These are phyloP conservation scores for Penstemon eatonii DNA, from an alignment of 257 asterid genomes.

Conservation along the genomic window DNA sequence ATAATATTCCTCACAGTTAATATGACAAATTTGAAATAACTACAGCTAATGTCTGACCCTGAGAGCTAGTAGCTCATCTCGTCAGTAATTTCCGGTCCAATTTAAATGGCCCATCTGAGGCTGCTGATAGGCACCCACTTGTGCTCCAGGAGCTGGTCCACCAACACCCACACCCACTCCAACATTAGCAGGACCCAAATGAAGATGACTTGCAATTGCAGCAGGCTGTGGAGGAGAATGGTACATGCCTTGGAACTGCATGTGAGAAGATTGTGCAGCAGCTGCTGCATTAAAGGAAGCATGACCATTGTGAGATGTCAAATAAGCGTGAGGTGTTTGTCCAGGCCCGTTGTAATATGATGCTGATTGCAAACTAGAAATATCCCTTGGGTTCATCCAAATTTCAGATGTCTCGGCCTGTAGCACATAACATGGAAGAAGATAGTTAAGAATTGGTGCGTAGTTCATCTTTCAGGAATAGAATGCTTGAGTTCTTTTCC, in stretches of 20 bases:
- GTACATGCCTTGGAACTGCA: constrained; percentile 88
- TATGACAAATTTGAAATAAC: too few relatives aligned
- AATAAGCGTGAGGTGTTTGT: constrained; percentile 79
- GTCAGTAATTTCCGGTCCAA: constrained; percentile 83
- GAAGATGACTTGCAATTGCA: constrained; percentile 77
- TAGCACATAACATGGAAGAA: neutral
- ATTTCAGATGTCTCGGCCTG: constrained; percentile 97
- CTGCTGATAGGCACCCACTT: constrained; percentile 85
- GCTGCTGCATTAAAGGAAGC: too few relatives aligned
- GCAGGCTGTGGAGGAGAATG: constrained; percentile 59
- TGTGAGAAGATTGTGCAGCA: constrained; percentile 74
- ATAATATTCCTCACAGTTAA: too few relatives aligned
- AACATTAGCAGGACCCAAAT: constrained; percentile 67
- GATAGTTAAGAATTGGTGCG: neutral
- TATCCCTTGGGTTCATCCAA: constrained; percentile 88
- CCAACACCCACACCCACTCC: constrained; percentile 83
- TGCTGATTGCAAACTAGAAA: constrained; percentile 63
- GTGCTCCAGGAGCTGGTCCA: constrained; percentile 79
- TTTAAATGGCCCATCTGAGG: constrained; percentile 85
- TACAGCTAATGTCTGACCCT: too few relatives aligned
- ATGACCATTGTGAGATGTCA: constrained; percentile 82
- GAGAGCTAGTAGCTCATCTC: constrained; percentile 10
- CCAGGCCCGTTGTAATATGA: constrained; percentile 85
- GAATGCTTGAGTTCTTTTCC: neutral
- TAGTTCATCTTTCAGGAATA: neutral